Base-by-base conservation (phyloP, 1,284 basidiomycete species). In the Ganoderma resinaceum region DNA sequence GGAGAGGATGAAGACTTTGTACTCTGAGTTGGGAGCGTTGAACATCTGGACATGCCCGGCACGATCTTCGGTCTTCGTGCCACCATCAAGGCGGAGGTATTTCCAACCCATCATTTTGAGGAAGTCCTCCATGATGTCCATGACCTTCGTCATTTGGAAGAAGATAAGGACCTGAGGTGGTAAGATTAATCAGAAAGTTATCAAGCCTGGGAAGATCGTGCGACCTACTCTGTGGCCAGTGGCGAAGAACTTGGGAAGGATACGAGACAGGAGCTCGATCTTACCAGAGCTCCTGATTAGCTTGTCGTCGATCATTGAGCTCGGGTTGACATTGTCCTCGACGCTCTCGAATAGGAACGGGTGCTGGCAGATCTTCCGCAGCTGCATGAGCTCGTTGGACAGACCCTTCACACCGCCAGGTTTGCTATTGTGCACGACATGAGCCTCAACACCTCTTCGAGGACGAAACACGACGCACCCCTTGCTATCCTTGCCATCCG, bases 111-210 rank as follows among this genome's bases (percentile, higher is more conserved):
- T 91, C 86, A 93, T 94, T 78, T 95, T 94, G 79, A 99, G 84
- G 79, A 98, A 99, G 79, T 99, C 98, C 78, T 98, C 96, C 89
- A 99, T 97, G 80, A 99, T 98, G 75, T 98, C 96, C 97, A 99
- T 99, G 79, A 99, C 96, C 76, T 96, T 91, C 9, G 97, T 99
- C 97, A 99, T 99, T 82, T 99, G 97, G 92, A 99, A 99, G 90
- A 99, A 99, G 79, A 99, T 98, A 70, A 99, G 90, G 37, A 98
- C 97, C 91, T 94, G 65, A 65, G 5, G 49, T 9, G 37, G 43
- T 20, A 38, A 68, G 37, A 49, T 43, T 29, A 29, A 16, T 60
- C 37, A 38, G 26, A 14, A 5, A 20, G 26, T 4, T 7, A 5
- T 42, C 11, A 3, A 53, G 37, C 18, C 16, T 20, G 2, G 3